A percentile compares a stretch with the other conserved stretches of the same genome.
These are phyloP conservation scores for Haplosporangium gracile DNA, from an alignment of 192 early-diverging fungal species.

Conservation along the genomic window DNA sequence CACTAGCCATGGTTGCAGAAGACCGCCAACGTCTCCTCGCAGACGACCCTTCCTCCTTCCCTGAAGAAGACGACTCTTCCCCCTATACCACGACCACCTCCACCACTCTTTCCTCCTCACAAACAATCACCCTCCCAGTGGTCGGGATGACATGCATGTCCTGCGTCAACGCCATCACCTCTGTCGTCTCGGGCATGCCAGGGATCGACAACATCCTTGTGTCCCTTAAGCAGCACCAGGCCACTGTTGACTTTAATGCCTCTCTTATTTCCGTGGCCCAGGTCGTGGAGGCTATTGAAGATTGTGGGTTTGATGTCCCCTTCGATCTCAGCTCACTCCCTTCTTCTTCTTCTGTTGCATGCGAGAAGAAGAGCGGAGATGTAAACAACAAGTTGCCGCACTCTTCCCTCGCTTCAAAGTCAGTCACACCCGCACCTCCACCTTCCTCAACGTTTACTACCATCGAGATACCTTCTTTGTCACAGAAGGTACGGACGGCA, in stretches of 20 bases:
- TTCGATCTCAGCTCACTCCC: slow-evolving; percentile 2
- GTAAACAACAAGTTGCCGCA: not conserved
- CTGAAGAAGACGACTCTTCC: not conserved
- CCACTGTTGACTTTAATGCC: slow-evolving; percentile 65
- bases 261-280: slow-evolving; percentile 16
- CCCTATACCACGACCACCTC: not conserved
- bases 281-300: slow-evolving; percentile 70
- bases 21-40: slow-evolving; percentile 7
- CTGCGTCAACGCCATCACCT: slow-evolving; percentile 78
- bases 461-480: slow-evolving; percentile 12
- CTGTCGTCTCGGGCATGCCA: slow-evolving; percentile 58
- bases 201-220: slow-evolving; percentile 68
- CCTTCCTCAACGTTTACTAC: slow-evolving; percentile 23
- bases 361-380: slow-evolving; percentile 21
- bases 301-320: slow-evolving; percentile 76
- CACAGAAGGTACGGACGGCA: slow-evolving; percentile 4
- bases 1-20: slow-evolving; percentile 1
- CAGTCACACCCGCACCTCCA: not conserved
- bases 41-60: not conserved
- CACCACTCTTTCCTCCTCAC: not conserved
- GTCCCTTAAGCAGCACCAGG: slow-evolving; percentile 64
- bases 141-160: slow-evolving; percentile 84
- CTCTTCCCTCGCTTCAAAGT: not conserved
- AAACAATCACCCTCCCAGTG: slow-evolving; percentile 41
- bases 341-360: not conserved